Evolutionary conservation across 108 stramenopile genomes (phyloP), one percentile per base, ranked within the genome.

Genomic region (Asterionellopsis glacialis): DNA sequence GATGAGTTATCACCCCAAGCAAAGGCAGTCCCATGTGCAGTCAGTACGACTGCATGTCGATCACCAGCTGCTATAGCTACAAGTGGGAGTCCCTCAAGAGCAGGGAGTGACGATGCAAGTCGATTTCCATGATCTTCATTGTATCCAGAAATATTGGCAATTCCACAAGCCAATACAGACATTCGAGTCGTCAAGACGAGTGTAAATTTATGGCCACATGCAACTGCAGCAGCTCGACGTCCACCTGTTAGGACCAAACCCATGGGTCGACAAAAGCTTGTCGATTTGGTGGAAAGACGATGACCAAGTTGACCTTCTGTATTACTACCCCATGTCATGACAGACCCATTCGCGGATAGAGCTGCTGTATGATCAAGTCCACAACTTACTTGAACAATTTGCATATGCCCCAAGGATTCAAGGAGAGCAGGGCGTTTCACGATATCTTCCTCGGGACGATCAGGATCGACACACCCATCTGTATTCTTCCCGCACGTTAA

Each of bases 311-410:
- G 87, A 16, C 87, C 87, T 45, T 69, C 14, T 38, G 22, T 11
- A 59, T 89, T 84, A 48, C 58, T 71, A 16, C 87, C 87, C 82
- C 82, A 89, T 39, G 87, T 85, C 61, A 85, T 50, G 23, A 89
- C 84, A 38, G 76, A 64, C 11, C 81, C 75, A 51, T 64, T 81
- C n/a, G 77, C 73, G 13, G 79, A 73, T 10, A 89, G n/a, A 1
- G 68, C 84, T 1, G 87, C 87, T 7, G 84, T 83, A 57, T 89
- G 87, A 69, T 85, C 77, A 18, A 49, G 60, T 7, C 87, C 87
- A 56, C 84, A 85, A 45, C 79, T 69, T 26, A 89, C 82, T 53
- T 79, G 74, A 13, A 69, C 51, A 14, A 89, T 77, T 40, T 67
- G 64, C 24, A 69, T 63, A 45, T 61, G 63, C 27, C 78, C 67